Evolutionary conservation across 2,329 filamentous ascomycete genomes (phyloP), one percentile per base, ranked within the genome.

Genomic region (Aphanocladium album): DNA sequence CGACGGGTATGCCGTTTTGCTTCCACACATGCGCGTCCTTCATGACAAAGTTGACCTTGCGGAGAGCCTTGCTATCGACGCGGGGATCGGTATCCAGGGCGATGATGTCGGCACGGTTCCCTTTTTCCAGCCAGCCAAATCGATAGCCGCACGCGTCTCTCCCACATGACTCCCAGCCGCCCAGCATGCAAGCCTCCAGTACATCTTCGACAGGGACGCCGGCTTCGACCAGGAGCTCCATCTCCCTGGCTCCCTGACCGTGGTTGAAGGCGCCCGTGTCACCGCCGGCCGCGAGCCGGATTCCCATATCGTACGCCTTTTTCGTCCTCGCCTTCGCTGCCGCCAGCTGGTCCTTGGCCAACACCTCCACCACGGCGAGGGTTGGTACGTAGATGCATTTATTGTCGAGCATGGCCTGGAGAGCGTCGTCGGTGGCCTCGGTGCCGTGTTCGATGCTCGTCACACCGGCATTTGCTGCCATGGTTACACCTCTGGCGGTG

Each of bases 81-180:
- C 72, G 70, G 2, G 78, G 75, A 64, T 83, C 77, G 0, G 73
- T 69, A 2, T 77, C 71, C 12, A 84, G 62, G 0, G 79, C 81
- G 52, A 83, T 74, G 12, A 84, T 74, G 69, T 84, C 82, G 0
- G 81, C 82, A 9, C 77, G 71, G 43, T 71, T 75, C 0, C 80
- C 82, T 54, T 75, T 68, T 55, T 79, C 79, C 27, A 84, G 67
- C 70, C 75, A 80, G 2, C 83, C 83, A 67, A 85, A 85, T 21
- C 73, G 70, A 57, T 76, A 74, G 0, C 82, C 82, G 61, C 77
- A 81, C 52, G 75, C 72, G 37, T 83, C 79, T 2, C 74, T 76
- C 0, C 83, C 82, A 62, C 83, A 85, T 7, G 80, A 76, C 61
- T 83, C 77, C 81, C 82, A 85, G 0, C 83, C 83, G 23, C 76